Conservation (phyloP, 2,329 filamentous ascomycete genomes). For the Samsoniella hepiali region DNA sequence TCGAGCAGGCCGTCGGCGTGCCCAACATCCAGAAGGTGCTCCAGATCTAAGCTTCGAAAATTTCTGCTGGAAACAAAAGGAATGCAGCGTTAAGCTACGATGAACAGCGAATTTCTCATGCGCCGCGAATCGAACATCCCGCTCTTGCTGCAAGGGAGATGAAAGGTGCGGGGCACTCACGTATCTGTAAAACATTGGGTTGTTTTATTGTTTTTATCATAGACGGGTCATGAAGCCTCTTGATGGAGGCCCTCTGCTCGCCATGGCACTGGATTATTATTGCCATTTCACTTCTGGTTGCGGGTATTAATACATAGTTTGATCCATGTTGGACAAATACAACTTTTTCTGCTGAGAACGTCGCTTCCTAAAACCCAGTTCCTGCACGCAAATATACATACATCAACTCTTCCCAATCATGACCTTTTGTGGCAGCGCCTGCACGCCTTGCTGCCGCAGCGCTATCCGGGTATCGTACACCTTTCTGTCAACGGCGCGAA, state of each 20-base stretch:
- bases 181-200: not conserved
- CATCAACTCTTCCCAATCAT: slow-evolving; percentile 31
- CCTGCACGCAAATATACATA: not conserved
- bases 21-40: slow-evolving; percentile 21
- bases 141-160: not conserved
- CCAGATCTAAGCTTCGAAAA: not conserved
- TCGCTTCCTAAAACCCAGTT: too few species aligned
- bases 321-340: not conserved
- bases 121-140: not conserved
- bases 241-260: not conserved
- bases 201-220: not conserved
- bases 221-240: not conserved
- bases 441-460: slow-evolving; percentile 36
- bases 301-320: slow-evolving; percentile 2
- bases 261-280: slow-evolving; percentile 6
- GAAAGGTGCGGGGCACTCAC: not conserved
- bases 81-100: not conserved
- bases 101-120: not conserved
- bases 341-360: not conserved
- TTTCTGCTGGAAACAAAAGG: not conserved
- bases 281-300: slow-evolving; percentile 14
- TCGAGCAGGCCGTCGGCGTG: slow-evolving; percentile 24
- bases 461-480: slow-evolving; percentile 50
- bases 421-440: slow-evolving; percentile 38
- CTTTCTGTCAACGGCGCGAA: slow-evolving; percentile 49